Evolutionary conservation across 2,329 filamentous ascomycete species (phyloP).

Genomic region (Ceratocystis harringtonii): DNA sequence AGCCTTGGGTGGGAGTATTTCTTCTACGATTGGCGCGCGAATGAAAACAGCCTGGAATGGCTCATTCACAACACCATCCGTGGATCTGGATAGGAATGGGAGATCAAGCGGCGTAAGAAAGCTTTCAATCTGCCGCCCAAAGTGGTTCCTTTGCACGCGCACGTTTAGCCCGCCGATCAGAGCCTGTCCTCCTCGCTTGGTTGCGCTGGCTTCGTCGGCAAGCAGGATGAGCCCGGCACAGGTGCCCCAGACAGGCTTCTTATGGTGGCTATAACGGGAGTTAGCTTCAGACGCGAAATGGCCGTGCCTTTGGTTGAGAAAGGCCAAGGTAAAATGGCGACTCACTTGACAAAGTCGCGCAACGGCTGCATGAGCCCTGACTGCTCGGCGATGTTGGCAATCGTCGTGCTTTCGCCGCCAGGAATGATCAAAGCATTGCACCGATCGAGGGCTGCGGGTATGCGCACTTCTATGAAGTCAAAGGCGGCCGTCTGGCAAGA

Average conservation of each 20-base stretch:
- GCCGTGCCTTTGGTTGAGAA: neutral
- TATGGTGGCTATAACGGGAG: conserved; percentile 41
- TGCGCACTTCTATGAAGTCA: conserved; percentile 67
- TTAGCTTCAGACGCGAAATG: neutral
- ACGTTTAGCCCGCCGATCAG: conserved; percentile 86
- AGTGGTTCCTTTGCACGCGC: conserved; percentile 84
- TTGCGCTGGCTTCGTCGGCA: conserved; percentile 71
- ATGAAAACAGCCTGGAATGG: conserved; percentile 79
- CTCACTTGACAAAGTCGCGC: conserved; percentile 78
- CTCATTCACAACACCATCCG: neutral
- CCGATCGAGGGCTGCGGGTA: conserved; percentile 47
- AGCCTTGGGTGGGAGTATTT: conserved; percentile 39
- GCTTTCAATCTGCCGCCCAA: conserved; percentile 82
- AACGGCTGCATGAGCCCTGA: conserved; percentile 72
- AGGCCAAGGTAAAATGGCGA: conserved; percentile 17
- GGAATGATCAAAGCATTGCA: conserved; percentile 83
- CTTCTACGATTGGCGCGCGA: conserved; percentile 81
- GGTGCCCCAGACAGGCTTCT: conserved; percentile 85
- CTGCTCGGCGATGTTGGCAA: conserved; percentile 72
- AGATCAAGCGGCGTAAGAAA: conserved; percentile 65
- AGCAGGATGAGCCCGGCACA: conserved; percentile 90
- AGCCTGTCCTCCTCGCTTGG: conserved; percentile 83
- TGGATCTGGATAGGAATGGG: conserved; percentile 43
- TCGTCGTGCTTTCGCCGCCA: conserved; percentile 88
- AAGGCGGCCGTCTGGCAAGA: conserved; percentile 25